Evolutionary conservation across 2,329 filamentous ascomycete genomes (phyloP).

Genomic region (Fusarium setosum): DNA sequence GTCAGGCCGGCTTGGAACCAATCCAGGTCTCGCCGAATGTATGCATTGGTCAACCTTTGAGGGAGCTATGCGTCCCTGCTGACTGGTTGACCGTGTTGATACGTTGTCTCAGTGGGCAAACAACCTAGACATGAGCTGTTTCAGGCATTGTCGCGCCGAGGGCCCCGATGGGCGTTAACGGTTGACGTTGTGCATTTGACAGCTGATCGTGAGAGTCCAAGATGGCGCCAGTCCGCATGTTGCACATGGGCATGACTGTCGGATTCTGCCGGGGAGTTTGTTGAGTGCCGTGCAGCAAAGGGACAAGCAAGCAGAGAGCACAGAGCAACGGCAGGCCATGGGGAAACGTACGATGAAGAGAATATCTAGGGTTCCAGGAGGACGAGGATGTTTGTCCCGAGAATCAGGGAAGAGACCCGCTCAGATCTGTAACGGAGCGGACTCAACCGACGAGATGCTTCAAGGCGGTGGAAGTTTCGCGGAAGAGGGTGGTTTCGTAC

Average conservation of each 20-base stretch:
- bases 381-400: constrained; percentile 22
- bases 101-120: neutral
- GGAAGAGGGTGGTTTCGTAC: constrained; percentile 12
- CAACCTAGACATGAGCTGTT: neutral
- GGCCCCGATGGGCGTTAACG: neutral
- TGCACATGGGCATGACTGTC: neutral
- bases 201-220: neutral
- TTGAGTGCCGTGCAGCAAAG: constrained; percentile 21
- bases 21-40: no score
- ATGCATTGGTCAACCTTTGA: no score
- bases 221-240: constrained; percentile 1
- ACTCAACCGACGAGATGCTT: constrained; percentile 11
- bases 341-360: constrained; percentile 37
- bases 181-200: neutral
- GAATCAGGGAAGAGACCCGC: constrained; percentile 28
- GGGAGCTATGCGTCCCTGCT: no score
- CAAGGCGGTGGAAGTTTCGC: constrained; percentile 23
- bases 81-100: neutral
- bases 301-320: constrained; percentile 7
- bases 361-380: neutral
- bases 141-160: neutral
- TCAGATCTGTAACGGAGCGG: constrained; percentile 33
- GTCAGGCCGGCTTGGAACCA: constrained; percentile 4
- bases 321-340: neutral
- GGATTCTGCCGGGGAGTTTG: constrained; percentile 19